A percentile compares a stretch with the other conserved stretches of the same genome.
phyloP scores from a whole-genome alignment of 2,329 filamentous ascomycete species.

The Claviceps pusilla region DNA sequence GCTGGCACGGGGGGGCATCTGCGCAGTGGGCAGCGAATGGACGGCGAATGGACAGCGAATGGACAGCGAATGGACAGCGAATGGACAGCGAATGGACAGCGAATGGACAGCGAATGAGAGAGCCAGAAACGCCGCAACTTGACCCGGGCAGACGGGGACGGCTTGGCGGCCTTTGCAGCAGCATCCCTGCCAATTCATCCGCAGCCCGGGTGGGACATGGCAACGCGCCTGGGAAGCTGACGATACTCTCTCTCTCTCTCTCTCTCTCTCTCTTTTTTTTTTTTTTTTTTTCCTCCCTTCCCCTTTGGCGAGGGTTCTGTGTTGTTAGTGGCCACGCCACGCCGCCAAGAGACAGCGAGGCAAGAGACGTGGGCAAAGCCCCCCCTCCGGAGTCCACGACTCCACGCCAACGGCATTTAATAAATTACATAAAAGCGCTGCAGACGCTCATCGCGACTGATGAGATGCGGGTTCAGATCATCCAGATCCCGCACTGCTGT shows the following conservation, averaged over 20 bases:
- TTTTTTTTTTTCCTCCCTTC: too few relatives aligned
- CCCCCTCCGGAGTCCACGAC: neutral
- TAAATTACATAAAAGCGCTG: conserved; percentile 20
- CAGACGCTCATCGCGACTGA: conserved; percentile 9
- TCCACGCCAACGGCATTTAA: neutral
- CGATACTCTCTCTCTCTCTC: neutral
- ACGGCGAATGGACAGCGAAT: neutral
- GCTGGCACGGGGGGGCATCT: neutral
- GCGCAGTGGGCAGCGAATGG: neutral
- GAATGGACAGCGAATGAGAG: neutral
- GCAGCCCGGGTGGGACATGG: neutral
- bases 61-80: neutral
- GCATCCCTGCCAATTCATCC: neutral
- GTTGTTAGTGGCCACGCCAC: conserved; percentile 12
- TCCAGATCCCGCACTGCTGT: conserved; percentile 5
- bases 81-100: neutral
- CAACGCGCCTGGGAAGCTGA: neutral
- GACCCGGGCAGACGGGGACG: too few relatives aligned
- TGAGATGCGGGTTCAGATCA: too few relatives aligned
- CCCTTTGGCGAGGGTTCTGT: neutral
- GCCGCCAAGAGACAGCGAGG: neutral
- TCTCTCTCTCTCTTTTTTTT: too few relatives aligned
- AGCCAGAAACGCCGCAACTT: neutral
- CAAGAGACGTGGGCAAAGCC: neutral
- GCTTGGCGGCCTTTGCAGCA: too few relatives aligned